A percentile compares a stretch with the other conserved stretches of the same genome.
Evolutionary conservation across 148 eudicot species (phyloP).

Genomic region (Silene uniflora): DNA sequence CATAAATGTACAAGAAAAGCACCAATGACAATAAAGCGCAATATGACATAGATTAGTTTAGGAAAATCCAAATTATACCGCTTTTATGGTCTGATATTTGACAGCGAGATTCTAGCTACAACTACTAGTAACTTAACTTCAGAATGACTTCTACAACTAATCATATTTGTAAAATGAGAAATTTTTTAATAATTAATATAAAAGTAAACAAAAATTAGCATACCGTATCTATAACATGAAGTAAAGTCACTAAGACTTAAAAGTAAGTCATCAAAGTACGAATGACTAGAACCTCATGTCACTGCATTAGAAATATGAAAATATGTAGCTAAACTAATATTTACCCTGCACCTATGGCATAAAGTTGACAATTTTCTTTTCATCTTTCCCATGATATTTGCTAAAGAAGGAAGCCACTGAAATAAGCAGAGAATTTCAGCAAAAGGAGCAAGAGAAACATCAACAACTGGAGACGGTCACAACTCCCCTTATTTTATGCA

Average conservation of each 20-base stretch:
- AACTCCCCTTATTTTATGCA: too few species aligned
- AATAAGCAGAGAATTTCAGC: too few species aligned
- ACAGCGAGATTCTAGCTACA: neutral
- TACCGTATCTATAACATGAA: too few species aligned
- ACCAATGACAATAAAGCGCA: too few species aligned
- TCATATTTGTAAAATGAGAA: too few species aligned
- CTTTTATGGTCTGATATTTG: neutral
- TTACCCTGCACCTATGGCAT: neutral
- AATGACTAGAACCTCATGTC: neutral
- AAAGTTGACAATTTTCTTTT: neutral
- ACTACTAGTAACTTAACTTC: neutral
- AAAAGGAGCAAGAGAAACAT: too few species aligned
- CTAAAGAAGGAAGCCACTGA: neutral
- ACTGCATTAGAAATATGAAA: neutral
- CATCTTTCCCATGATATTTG: neutral
- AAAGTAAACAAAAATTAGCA: too few species aligned
- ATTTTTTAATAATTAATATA: too few species aligned
- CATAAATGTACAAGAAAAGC: too few species aligned
- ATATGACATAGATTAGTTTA: too few species aligned
- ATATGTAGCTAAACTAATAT: neutral
- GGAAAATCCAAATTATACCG: neutral
- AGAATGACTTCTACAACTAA: too few species aligned
- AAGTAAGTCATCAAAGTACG: neutral
- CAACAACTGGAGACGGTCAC: too few species aligned
- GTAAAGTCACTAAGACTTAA: neutral